A percentile compares a stretch with the other conserved stretches of the same genome.
Conservation (phyloP, 2,329 filamentous ascomycete species). For the Aspergillus pseudoglaucus region DNA sequence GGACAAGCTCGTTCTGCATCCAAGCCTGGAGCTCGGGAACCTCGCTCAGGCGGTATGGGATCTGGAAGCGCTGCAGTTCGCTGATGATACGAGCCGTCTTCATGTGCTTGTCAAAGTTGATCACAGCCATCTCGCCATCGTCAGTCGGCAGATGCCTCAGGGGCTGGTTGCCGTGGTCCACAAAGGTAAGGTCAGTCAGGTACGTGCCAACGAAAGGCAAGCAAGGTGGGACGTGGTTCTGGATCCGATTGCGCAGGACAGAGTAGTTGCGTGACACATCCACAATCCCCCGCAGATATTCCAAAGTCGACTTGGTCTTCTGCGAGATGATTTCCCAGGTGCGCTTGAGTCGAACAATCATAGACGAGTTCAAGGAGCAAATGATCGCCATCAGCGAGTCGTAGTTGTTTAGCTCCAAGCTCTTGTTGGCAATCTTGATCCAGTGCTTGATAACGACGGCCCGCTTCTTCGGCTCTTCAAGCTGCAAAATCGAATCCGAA, state of each 20-base stretch:
- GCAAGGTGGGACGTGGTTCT: constrained; percentile 83
- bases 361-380: constrained; percentile 86
- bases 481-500: constrained; percentile 80
- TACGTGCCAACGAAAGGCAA: constrained; percentile 95
- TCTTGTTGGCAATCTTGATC: constrained; percentile 88
- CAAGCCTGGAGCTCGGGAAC: constrained; percentile 87
- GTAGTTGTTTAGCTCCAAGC: constrained; percentile 87
- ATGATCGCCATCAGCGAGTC: constrained; percentile 96
- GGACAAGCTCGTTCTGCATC: constrained; percentile 74
- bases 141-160: constrained; percentile 68
- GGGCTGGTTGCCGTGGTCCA: constrained; percentile 86
- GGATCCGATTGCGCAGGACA: constrained; percentile 71
- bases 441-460: constrained; percentile 91
- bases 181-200: constrained; percentile 90
- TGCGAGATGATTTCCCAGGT: constrained; percentile 87
- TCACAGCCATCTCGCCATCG: constrained; percentile 64
- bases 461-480: constrained; percentile 87
- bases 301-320: constrained; percentile 75
- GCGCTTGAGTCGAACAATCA: constrained; percentile 76
- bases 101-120: constrained; percentile 97
- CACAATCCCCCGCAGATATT: constrained; percentile 73
- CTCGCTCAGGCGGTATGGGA: constrained; percentile 77
- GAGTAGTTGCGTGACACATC: constrained; percentile 90
- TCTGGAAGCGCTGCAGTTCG: constrained; percentile 92
- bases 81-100: constrained; percentile 93